Base-by-base conservation (phyloP, 139 green algal species). In the Trebouxia sp. region DNA sequence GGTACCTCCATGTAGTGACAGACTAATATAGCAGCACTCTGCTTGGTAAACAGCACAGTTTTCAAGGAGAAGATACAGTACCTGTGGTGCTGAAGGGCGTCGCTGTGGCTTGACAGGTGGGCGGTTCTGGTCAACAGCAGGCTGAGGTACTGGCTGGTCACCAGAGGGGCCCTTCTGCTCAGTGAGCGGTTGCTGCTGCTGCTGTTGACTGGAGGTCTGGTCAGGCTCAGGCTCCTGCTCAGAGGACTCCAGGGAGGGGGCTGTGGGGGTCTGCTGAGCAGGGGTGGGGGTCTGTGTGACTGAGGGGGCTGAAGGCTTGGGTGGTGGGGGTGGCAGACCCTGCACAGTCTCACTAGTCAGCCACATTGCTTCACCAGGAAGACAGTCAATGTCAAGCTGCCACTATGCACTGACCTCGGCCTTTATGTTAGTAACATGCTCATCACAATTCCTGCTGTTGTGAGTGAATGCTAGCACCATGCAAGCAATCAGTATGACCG, bases 261-360 rank as follows among this genome's bases (percentile, higher is more conserved):
- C 10, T 32, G 72, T 32, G 74, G 81, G 51, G 47, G 83, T 53
- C 41, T 85, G 76, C 38, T 82, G 79, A 41, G 80, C 62, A 28
- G 80, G 39, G 22, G 81, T 26, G n/a, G 79, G 58, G 15, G 76
- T 35, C 15, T 48, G 72, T 20, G 62, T 35, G 28, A 45, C 12
- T 43, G 62, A 72, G 12, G 67, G 32, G 12, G 50, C 65, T 15
- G 32, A 30, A 48, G 39, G 55, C 30, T 14, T 32, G 22, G 78
- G 67, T 30, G 41, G 30, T 9, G 62, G 62, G n/a, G 62, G 6
- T 72, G 62, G 62, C 9, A 72, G 62, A 45, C 32, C 35, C 62
- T 72, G 35, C 62, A 72, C 12, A n/a, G n/a, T n/a, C n/a, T n/a
- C n/a, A n/a, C n/a, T n/a, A n/a, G n/a, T n/a, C n/a, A n/a, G n/a